These are phyloP conservation scores for Naganishia albida DNA, from an alignment of 1,284 basidiomycete genomes.

Conservation along the genomic window DNA sequence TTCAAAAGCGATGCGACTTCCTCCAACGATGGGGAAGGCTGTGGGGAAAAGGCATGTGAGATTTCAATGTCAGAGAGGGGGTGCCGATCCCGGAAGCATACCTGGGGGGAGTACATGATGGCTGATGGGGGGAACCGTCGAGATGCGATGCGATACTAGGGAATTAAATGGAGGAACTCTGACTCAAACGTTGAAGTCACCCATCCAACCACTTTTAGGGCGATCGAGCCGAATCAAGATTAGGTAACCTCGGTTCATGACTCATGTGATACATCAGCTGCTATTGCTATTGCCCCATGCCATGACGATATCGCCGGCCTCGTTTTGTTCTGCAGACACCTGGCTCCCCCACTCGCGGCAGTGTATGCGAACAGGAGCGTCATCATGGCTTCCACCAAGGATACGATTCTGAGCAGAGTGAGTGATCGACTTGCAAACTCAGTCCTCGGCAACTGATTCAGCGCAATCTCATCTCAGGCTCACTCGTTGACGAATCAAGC, in stretches of 20 bases:
- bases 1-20: constrained; percentile 44
- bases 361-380: no score
- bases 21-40: constrained; percentile 40
- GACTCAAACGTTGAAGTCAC: no score
- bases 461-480: constrained; percentile 37
- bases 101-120: constrained; percentile 15
- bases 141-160: no score
- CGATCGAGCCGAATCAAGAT: constrained; percentile 17
- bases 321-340: no score
- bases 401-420: constrained; percentile 28
- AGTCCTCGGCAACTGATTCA: not conserved
- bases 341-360: no score
- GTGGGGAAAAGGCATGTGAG: not conserved
- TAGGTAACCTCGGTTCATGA: constrained; percentile 10
- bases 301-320: no score
- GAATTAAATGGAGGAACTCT: no score
- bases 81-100: not conserved
- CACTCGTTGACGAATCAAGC: constrained; percentile 50
- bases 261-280: constrained; percentile 11
- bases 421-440: not conserved
- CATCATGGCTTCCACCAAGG: constrained; percentile 18
- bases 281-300: no score
- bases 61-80: no score
- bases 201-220: not conserved
- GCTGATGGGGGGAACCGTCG: not conserved